Evolutionary conservation across 1,139 yeast species (phyloP), one percentile per base, ranked within the genome.

Genomic region (Saccharomyces uvarum): DNA sequence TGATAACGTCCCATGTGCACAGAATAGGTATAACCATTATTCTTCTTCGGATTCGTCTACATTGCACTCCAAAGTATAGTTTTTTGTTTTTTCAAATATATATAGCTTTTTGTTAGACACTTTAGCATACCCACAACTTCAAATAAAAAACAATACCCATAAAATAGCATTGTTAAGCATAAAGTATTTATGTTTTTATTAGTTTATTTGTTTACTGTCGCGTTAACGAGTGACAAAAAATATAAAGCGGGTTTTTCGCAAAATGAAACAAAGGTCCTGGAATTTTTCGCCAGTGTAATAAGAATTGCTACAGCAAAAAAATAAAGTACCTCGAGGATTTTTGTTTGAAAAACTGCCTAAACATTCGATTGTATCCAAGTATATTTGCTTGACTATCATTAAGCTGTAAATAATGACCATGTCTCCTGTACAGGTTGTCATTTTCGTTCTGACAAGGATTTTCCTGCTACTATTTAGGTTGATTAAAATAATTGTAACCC

Each of bases 41-140:
- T 4, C 26, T 24, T 52, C 49, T 27, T 60, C 63, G 2, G 63
- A 59, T 42, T 56, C 62, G 3, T 59, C 64, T 5, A 56, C 61
- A 33, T 51, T 55, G 31, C 49, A 52, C 42, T 57, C 58, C 27
- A 57, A 55, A 46, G 53, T 52, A 11, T 55, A 44, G 48, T 14
- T 47, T 21, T 29, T 14, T 16, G 13, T n/a, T 6, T n/a, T 42
- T 49, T 33, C 14, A 53, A 21, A 11, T 13, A 3, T 38, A 32
- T 48, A 31, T n/a, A 42, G n/a, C 7, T 21, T 41, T 33, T 33
- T 8, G 8, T 11, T 3, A 16, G 42, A 33, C 9, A 14, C 4
- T 14, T 33, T 14, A 6, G 21, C 11, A 33, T 14, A 19, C 16
- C 21, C 6, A 14, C 4, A 14, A 7, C 16, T 16, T 7, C 14